phyloP scores from a whole-genome alignment of 1,139 yeast genomes.

The Candida neerlandica region DNA sequence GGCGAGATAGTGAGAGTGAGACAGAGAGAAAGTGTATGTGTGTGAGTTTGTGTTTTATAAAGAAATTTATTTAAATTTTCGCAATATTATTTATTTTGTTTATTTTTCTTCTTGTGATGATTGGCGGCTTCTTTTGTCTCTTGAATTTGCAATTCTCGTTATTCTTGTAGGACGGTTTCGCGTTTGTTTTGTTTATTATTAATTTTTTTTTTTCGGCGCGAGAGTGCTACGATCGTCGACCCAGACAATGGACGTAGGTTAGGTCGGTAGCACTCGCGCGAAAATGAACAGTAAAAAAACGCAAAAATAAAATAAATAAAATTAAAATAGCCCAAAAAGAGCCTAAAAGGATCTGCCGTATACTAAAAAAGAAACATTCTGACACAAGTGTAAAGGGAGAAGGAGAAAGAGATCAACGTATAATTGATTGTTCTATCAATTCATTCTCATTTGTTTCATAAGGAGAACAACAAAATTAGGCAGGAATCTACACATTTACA shows the following conservation, averaged over 20 bases:
- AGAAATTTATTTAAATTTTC: background rate
- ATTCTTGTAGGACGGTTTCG: no score
- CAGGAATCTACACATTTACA: background rate
- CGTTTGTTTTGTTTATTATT: background rate
- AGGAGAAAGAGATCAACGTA: background rate
- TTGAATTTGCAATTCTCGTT: background rate
- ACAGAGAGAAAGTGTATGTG: no score
- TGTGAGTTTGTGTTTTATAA: background rate
- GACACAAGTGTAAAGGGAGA: background rate
- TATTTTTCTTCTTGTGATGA: background rate
- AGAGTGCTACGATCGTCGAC: background rate
- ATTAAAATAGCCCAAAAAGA: background rate
- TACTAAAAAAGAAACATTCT: background rate
- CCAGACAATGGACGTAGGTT: background rate
- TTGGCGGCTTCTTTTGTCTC: constrained; percentile 2
- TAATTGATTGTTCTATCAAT: background rate
- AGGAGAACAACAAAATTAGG: background rate
- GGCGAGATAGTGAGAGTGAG: no score
- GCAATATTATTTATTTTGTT: background rate
- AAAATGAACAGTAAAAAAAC: background rate
- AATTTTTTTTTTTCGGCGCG: background rate
- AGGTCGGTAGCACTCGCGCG: background rate
- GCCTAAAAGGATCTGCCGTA: background rate
- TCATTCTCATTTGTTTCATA: constrained; percentile 1
- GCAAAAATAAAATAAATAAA: background rate